Evolutionary conservation across 192 early-diverging fungal species (phyloP), one percentile per base, ranked within the genome.

Genomic region (Backusella luteola): DNA sequence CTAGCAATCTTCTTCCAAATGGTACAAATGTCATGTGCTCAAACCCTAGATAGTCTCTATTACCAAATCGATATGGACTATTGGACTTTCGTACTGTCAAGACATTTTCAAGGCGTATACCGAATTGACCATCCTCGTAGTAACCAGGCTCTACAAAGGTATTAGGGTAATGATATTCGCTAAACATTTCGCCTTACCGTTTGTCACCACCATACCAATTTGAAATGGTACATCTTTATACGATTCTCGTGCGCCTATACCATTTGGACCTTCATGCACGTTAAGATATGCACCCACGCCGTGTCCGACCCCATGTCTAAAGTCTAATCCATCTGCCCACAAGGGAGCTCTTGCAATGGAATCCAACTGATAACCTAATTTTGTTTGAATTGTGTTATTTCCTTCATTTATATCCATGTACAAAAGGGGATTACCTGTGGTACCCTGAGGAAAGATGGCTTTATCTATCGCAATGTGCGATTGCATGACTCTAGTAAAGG

Each of bases 101-200:
- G 26, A 97, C 90, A 81, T 96, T 97, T 83, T 99, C 97, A 76
- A 97, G 95, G 73, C 97, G 93, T 77, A 98, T 97, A 71, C 97
- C 97, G 81, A 97, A 99, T 52, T 88, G 82, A 21, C 95, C 96
- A 80, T 99, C 96, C 82, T 97, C 89, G 80, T 99, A 99, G 87
- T 94, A 99, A 1, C 97, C 97, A 14, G 97, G 97, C 82, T 99
- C 91, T 87, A 32, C 32, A 32, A 3, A 32, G 1, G 32, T 32
- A 32, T 32, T 32, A 32, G 32, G 2, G 32, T 32, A 32, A 32
- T 32, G 32, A 49, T 44, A n/a, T 15, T 15, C 19, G 2, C 8
- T 23, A 49, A 49, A 49, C 19, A 49, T 49, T 0, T 7, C 1
- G 17, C 19, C 73, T 53, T 81, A 86, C 86, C 94, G 83, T 99